Evolutionary conservation across 345 rosid species (phyloP).

Genomic region (Orychophragmus violaceus): DNA sequence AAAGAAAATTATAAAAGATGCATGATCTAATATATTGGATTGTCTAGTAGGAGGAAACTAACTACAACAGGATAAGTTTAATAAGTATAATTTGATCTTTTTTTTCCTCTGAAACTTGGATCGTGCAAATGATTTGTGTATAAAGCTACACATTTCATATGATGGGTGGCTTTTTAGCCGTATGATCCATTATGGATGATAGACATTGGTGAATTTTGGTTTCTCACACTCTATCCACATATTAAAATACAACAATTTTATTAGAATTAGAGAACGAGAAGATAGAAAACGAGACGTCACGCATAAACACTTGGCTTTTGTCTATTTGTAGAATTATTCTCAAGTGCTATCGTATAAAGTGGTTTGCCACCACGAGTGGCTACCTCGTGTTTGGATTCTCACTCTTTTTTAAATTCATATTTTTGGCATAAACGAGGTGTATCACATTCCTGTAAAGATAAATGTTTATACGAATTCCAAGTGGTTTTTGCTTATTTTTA

Average conservation of each 20-base stretch:
- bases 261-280: background rate
- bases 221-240: conserved; percentile 25
- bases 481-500: background rate
- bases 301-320: conserved; percentile 16
- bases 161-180: conserved; percentile 17
- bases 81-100: conserved; percentile 8
- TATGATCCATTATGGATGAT: conserved; percentile 16
- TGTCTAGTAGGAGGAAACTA: conserved; percentile 36
- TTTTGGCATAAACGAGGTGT: conserved; percentile 15
- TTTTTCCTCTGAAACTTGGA: background rate
- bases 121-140: conserved; percentile 28
- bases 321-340: conserved; percentile 29
- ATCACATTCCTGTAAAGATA: background rate
- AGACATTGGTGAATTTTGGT: conserved; percentile 13
- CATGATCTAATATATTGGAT: conserved; percentile 28
- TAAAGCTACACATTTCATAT: conserved; percentile 11
- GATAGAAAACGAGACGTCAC: conserved; percentile 29
- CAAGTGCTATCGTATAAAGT: conserved; percentile 28
- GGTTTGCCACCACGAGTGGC: conserved; percentile 37
- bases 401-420: background rate
- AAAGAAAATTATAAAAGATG: background rate
- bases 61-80: conserved; percentile 25
- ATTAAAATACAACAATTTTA: background rate
- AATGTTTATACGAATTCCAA: background rate
- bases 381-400: conserved; percentile 21